These are phyloP conservation scores for Fagus crenata DNA, from an alignment of 306 rosid species.

Conservation along the genomic window DNA sequence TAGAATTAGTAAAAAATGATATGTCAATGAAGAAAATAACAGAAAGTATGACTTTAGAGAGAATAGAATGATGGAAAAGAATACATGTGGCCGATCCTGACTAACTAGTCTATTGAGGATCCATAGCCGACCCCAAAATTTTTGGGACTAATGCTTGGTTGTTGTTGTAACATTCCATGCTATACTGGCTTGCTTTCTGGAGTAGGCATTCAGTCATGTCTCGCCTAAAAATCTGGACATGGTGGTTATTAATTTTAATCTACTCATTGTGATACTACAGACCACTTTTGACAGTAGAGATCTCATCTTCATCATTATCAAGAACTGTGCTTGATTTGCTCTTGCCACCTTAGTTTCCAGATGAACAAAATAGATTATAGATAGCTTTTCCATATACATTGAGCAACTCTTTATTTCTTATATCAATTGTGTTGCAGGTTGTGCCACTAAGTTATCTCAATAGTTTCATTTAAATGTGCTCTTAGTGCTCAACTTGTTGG, in stretches of 20 bases:
- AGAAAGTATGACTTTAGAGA: no score
- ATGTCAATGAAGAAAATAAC: no score
- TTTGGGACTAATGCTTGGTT: no score
- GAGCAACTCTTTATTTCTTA: slow-evolving; percentile 5
- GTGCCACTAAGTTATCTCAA: slow-evolving; percentile 9
- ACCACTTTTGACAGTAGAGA: background rate
- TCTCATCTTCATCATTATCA: background rate
- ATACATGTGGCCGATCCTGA: no score
- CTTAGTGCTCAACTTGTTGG: slow-evolving; percentile 11
- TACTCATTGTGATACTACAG: background rate
- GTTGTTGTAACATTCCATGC: background rate
- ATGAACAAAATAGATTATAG: background rate
- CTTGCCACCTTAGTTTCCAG: slow-evolving; percentile 16
- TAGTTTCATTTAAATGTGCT: slow-evolving; percentile 22
- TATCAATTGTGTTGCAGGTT: slow-evolving; percentile 13
- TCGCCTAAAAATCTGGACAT: background rate
- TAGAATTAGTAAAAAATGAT: no score
- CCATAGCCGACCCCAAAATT: no score
- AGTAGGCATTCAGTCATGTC: background rate
- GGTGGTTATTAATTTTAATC: background rate
- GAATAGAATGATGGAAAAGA: no score
- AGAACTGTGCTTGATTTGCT: slow-evolving; percentile 3
- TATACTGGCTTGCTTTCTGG: background rate
- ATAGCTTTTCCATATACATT: slow-evolving; percentile 10
- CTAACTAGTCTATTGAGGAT: no score